These are phyloP conservation scores for Ceratocystis smalleyi DNA, from an alignment of 2,329 filamentous ascomycete species.

Conservation along the genomic window DNA sequence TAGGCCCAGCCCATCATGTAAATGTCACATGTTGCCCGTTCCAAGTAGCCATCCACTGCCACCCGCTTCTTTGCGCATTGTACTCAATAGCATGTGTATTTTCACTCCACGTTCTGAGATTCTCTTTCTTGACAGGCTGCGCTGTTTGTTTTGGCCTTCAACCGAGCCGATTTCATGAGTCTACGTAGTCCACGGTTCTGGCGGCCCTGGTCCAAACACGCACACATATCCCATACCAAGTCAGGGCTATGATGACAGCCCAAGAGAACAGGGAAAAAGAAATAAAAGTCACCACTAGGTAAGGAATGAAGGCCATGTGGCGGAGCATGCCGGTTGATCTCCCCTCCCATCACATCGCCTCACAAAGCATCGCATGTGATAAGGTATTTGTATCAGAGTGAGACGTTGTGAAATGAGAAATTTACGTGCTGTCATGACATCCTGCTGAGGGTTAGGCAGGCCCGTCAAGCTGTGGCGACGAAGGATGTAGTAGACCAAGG, in stretches of 20 bases:
- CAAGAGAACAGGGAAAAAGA: not conserved
- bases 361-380: no score
- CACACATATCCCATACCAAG: not conserved
- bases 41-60: not conserved
- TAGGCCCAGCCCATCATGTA: not conserved
- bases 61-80: not conserved
- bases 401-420: not conserved
- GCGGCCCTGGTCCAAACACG: not conserved
- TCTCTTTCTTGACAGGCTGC: not conserved
- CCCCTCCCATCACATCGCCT: no score
- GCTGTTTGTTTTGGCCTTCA: not conserved
- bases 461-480: no score
- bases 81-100: no score
- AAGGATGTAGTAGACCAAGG: not conserved
- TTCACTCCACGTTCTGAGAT: not conserved
- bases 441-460: no score
- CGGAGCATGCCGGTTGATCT: not conserved
- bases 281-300: not conserved
- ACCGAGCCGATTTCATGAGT: no score
- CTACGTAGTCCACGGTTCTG: no score
- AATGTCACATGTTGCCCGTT: not conserved
- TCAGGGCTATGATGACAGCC: not conserved
- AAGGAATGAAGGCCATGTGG: not conserved
- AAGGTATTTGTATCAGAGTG: not conserved
- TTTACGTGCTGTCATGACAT: no score